phyloP scores from a whole-genome alignment of 441 rosid genomes.

The Francoa sonchifolia region DNA sequence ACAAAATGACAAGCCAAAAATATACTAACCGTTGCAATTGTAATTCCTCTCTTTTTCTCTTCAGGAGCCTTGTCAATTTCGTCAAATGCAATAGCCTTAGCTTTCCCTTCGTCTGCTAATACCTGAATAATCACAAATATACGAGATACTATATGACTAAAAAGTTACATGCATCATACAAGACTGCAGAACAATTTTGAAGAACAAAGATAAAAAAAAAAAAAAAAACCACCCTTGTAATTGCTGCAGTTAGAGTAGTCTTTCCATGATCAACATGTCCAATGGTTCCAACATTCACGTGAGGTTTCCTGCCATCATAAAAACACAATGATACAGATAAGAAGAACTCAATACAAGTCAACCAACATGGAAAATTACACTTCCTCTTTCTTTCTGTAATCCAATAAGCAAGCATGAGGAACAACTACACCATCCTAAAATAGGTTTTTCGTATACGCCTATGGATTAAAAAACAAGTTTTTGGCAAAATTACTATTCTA shows the following conservation, averaged over 20 bases:
- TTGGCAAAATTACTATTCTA: too few relatives aligned
- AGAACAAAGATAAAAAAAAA: too few relatives aligned
- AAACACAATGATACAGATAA: slow-evolving; percentile 15
- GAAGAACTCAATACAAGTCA: not conserved
- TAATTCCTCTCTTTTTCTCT: slow-evolving; percentile 95
- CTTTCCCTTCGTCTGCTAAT: slow-evolving; percentile 82
- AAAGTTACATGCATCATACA: too few relatives aligned
- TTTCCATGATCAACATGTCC: slow-evolving; percentile 99
- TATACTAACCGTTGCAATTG: slow-evolving; percentile 70
- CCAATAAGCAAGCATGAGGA: too few relatives aligned
- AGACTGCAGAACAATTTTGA: too few relatives aligned
- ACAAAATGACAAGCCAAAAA: too few relatives aligned
- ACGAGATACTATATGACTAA: not conserved
- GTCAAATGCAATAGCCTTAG: slow-evolving; percentile 85
- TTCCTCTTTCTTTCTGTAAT: too few relatives aligned
- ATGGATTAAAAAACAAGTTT: too few relatives aligned
- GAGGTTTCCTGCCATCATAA: slow-evolving; percentile 60
- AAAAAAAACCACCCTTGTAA: slow-evolving; percentile 52
- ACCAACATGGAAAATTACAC: too few relatives aligned
- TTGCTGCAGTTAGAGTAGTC: slow-evolving; percentile 93
- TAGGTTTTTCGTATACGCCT: too few relatives aligned
- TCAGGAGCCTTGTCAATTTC: slow-evolving; percentile 99
- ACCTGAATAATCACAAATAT: slow-evolving; percentile 31
- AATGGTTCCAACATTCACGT: slow-evolving; percentile 93
- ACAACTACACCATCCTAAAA: too few relatives aligned